A percentile compares a stretch with the other conserved stretches of the same genome.
Evolutionary conservation across 495 filamentous ascomycete genomes (phyloP).

Genomic region (Daldinia decipiens): DNA sequence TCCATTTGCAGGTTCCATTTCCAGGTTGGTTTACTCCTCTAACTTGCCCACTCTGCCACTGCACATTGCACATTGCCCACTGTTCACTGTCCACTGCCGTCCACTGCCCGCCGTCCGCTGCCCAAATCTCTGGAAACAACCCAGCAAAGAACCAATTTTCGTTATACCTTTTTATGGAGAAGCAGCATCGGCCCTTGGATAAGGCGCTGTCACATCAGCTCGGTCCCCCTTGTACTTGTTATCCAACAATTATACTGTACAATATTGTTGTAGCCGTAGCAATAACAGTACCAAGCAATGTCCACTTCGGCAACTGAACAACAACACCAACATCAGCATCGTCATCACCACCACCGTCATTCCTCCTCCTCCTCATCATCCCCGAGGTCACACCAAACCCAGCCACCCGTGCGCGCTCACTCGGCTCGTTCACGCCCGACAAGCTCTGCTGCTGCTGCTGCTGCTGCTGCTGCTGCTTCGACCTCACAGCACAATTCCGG

Average conservation of each 20-base stretch:
- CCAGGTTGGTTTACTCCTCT: constrained; percentile 4
- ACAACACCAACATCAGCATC: constrained; percentile 28
- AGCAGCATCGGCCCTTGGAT: constrained; percentile 30
- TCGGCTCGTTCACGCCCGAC: constrained; percentile 50
- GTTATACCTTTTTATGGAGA: constrained; percentile 35
- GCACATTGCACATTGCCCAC: neutral
- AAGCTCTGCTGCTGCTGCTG: constrained; percentile 25
- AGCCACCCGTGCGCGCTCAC: constrained; percentile 42
- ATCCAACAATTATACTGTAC: constrained; percentile 32
- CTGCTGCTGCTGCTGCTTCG: constrained; percentile 20
- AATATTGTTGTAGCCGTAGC: constrained; percentile 33
- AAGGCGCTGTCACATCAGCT: constrained; percentile 31
- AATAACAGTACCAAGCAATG: constrained; percentile 30
- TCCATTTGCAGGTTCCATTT: too few relatives aligned
- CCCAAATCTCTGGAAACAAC: constrained; percentile 29
- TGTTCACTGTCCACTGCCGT: neutral
- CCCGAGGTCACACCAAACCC: constrained; percentile 37
- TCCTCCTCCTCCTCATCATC: constrained; percentile 31
- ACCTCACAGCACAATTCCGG: constrained; percentile 35
- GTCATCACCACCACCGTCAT: constrained; percentile 28
- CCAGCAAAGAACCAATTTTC: constrained; percentile 21
- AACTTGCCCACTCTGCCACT: too few relatives aligned
- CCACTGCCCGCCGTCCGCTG: constrained; percentile 8
- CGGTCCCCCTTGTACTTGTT: constrained; percentile 17
- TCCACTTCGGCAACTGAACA: constrained; percentile 44